Conservation (phyloP, 2,329 filamentous ascomycete species). For the Calonectria ilicicola region DNA sequence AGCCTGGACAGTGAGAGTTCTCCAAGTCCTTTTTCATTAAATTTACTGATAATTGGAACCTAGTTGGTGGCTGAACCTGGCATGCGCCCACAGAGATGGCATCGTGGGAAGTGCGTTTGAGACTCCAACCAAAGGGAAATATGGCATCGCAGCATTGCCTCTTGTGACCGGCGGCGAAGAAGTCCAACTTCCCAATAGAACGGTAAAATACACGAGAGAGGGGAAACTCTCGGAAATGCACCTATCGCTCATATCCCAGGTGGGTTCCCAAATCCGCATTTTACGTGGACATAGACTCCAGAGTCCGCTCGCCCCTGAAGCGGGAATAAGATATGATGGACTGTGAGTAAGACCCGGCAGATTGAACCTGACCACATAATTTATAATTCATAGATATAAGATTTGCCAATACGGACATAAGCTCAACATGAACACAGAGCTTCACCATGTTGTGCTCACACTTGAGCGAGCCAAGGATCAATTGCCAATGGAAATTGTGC, state of each 20-base stretch:
- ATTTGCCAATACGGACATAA: slow-evolving; percentile 59
- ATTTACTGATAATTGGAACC: slow-evolving; percentile 31
- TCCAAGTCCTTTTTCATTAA: background rate
- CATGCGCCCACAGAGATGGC: slow-evolving; percentile 67
- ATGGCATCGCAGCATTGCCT: slow-evolving; percentile 61
- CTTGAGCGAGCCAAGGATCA: slow-evolving; percentile 60
- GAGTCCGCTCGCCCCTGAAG: slow-evolving; percentile 63
- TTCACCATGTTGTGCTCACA: slow-evolving; percentile 58
- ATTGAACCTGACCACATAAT: background rate
- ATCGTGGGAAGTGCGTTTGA: slow-evolving; percentile 60
- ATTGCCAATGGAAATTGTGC: slow-evolving; percentile 54
- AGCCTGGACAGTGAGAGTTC: slow-evolving; percentile 60
- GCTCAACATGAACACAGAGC: slow-evolving; percentile 45
- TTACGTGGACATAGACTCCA: slow-evolving; percentile 63
- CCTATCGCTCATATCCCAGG: slow-evolving; percentile 59
- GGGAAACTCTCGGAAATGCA: slow-evolving; percentile 60
- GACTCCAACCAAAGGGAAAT: slow-evolving; percentile 58
- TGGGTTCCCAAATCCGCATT: slow-evolving; percentile 64
- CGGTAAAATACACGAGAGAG: slow-evolving; percentile 59
- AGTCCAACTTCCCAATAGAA: slow-evolving; percentile 41
- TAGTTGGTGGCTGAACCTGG: slow-evolving; percentile 70
- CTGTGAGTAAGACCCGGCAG: slow-evolving; percentile 54
- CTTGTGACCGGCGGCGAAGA: slow-evolving; percentile 65
- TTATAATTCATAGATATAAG: slow-evolving; percentile 55
- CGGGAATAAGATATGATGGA: slow-evolving; percentile 69